phyloP scores from a whole-genome alignment of 2,329 filamentous ascomycete species.

The Paecilomyces fulvus region DNA sequence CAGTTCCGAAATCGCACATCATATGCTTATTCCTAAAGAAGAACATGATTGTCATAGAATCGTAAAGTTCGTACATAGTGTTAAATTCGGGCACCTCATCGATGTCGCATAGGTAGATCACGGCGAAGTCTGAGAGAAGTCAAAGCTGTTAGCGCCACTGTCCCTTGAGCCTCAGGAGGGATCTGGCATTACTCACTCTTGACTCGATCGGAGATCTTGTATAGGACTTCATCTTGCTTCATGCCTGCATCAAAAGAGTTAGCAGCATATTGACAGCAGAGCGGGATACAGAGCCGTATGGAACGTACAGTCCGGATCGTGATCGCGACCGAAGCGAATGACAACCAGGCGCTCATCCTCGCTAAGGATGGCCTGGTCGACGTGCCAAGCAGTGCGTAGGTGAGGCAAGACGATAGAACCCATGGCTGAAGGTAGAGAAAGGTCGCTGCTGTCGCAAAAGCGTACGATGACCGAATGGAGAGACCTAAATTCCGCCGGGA shows the following conservation, averaged over 20 bases:
- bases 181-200: slow-evolving; percentile 49
- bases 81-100: slow-evolving; percentile 90
- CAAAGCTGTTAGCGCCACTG: not conserved
- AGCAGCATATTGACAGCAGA: slow-evolving; percentile 5
- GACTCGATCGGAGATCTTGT: slow-evolving; percentile 84
- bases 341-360: slow-evolving; percentile 91
- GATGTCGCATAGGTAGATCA: slow-evolving; percentile 86
- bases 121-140: slow-evolving; percentile 28
- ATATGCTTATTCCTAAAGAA: slow-evolving; percentile 99
- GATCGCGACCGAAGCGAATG: slow-evolving; percentile 86
- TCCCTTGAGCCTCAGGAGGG: not conserved
- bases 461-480: not conserved
- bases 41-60: slow-evolving; percentile 90
- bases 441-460: not conserved
- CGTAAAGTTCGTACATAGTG: slow-evolving; percentile 87
- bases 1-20: slow-evolving; percentile 84
- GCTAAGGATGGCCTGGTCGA: slow-evolving; percentile 86
- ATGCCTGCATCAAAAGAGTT: slow-evolving; percentile 40
- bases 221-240: slow-evolving; percentile 86
- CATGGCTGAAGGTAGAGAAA: slow-evolving; percentile 33
- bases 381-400: slow-evolving; percentile 88
- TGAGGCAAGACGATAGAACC: slow-evolving; percentile 90
- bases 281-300: not conserved
- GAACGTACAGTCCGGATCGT: slow-evolving; percentile 59
- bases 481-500: not conserved